These are phyloP conservation scores for Sphagnum magellanicum DNA, from an alignment of 228 moss, liverwort and hornwort species.

Conservation along the genomic window DNA sequence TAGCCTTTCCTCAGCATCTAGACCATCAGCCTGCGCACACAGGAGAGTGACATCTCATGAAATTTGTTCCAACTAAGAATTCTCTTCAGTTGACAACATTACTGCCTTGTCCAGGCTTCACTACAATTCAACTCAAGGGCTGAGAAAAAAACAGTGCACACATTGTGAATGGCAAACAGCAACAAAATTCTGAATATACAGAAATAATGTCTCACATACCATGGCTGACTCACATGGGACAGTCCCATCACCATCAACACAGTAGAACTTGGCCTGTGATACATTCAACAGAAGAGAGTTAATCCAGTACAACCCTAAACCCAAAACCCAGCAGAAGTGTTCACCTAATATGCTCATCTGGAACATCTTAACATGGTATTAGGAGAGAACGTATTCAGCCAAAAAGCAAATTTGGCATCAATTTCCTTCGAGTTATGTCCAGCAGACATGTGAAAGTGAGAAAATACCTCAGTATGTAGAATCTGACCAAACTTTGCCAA, in stretches of 20 bases:
- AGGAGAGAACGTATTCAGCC: not conserved
- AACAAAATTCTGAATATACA: not conserved
- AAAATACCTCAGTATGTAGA: constrained; percentile 55
- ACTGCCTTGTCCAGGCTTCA: not conserved
- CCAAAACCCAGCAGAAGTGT: no score
- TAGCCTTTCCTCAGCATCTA: constrained; percentile 72
- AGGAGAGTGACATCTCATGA: not conserved
- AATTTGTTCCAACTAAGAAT: no score
- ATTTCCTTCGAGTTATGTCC: not conserved
- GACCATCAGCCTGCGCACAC: constrained; percentile 58
- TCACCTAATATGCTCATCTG: not conserved
- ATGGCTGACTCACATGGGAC: constrained; percentile 96
- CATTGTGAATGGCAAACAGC: no score
- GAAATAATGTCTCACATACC: constrained; percentile 29
- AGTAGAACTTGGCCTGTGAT: constrained; percentile 64
- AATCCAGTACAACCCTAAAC: not conserved
- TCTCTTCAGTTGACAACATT: not conserved
- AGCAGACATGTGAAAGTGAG: not conserved
- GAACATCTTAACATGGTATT: not conserved
- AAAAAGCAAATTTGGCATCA: not conserved
- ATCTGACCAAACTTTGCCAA: constrained; percentile 60
- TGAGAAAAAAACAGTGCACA: not conserved
- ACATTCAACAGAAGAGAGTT: constrained; percentile 7
- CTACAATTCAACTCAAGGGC: not conserved
- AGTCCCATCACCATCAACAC: constrained; percentile 92